A percentile compares a stretch with the other conserved stretches of the same genome.
These are phyloP conservation scores for Dentipellis fragilis DNA, from an alignment of 768 basidiomycete genomes.

Conservation along the genomic window DNA sequence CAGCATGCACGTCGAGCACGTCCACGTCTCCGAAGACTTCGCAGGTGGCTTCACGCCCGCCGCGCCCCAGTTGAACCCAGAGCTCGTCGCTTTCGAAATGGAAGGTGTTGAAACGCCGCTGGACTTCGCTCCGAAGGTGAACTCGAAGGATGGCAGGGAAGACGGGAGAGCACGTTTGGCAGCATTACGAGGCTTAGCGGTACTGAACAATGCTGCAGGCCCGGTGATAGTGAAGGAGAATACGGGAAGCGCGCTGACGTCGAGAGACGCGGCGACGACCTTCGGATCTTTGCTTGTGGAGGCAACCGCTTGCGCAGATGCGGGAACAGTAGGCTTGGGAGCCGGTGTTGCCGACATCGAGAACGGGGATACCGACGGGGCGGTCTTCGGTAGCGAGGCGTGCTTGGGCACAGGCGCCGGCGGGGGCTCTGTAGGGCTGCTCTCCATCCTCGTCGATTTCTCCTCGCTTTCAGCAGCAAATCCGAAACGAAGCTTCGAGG, in stretches of 20 bases:
- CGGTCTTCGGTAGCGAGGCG: neutral
- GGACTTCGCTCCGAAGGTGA: neutral
- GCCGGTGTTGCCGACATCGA: neutral
- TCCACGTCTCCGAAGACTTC: conserved; percentile 23
- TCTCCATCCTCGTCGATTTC: conserved; percentile 1
- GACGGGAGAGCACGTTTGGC: conserved; percentile 5
- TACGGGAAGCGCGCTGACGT: conserved; percentile 35
- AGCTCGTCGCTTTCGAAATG: neutral
- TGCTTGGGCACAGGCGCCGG: neutral
- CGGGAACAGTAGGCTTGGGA: neutral
- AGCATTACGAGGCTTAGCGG: neutral
- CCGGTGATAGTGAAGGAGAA: conserved; percentile 26
- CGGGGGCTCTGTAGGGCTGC: neutral
- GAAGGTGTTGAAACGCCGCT: conserved; percentile 9
- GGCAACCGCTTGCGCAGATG: neutral
- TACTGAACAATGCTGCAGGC: neutral
- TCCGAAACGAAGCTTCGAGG: conserved; percentile 70
- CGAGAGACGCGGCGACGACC: conserved; percentile 18
- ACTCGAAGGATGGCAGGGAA: neutral
- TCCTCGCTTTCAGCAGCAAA: conserved; percentile 40
- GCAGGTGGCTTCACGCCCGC: conserved; percentile 25
- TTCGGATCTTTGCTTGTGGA: conserved; percentile 25
- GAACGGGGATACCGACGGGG: neutral
- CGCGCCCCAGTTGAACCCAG: conserved; percentile 28
- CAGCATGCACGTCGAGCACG: conserved; percentile 28